Evolutionary conservation across 257 asterid species (phyloP).

Genomic region (Anisodus tanguticus): DNA sequence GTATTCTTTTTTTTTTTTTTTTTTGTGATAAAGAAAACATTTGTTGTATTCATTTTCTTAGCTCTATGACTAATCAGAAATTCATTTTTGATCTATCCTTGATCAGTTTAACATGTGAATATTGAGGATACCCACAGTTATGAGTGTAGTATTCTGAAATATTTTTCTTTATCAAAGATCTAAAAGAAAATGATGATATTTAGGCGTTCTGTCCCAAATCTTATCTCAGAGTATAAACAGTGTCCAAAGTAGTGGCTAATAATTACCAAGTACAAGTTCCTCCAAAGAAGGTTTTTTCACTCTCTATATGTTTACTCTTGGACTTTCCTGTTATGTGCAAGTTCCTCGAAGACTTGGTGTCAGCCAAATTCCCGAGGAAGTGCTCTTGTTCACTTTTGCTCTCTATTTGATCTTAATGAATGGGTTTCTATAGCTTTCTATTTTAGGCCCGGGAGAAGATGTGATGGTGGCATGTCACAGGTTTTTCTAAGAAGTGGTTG

Average conservation of each 20-base stretch:
- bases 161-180: background rate
- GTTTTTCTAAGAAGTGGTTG: background rate
- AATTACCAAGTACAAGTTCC: constrained; percentile 25
- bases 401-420: background rate
- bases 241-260: background rate
- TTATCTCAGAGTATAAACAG: background rate
- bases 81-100: background rate
- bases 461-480: constrained; percentile 13
- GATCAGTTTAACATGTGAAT: constrained; percentile 18
- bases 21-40: background rate
- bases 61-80: constrained; percentile 4
- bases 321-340: background rate
- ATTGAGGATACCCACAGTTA: background rate
- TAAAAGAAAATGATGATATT: background rate
- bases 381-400: background rate
- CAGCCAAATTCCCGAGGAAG: background rate
- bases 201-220: constrained; percentile 2
- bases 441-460: background rate
- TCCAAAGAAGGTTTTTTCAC: background rate
- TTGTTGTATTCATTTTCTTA: background rate
- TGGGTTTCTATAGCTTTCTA: constrained; percentile 11
- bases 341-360: background rate
- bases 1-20: too few relatives aligned
- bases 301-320: background rate
- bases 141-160: background rate